phyloP scores from a whole-genome alignment of 2,329 filamentous ascomycete species.

The Shiraia sp. region DNA sequence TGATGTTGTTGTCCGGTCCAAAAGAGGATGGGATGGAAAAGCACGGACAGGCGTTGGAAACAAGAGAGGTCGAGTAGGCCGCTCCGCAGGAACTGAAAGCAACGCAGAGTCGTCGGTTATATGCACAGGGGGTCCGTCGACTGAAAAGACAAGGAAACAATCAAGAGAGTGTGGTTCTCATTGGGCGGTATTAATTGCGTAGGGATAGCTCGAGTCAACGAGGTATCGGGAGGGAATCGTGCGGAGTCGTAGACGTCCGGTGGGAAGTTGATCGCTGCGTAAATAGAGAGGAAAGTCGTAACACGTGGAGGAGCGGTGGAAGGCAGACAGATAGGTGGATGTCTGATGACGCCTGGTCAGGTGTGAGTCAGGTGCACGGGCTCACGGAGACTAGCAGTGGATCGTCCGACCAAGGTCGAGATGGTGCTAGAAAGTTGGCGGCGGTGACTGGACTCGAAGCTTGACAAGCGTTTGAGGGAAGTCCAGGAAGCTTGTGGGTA shows the following conservation, averaged over 20 bases:
- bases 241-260: slow-evolving; percentile 35
- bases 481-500: slow-evolving; percentile 23
- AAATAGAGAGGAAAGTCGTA: slow-evolving; percentile 44
- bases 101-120: slow-evolving; percentile 43
- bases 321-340: slow-evolving; percentile 28
- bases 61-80: slow-evolving; percentile 27
- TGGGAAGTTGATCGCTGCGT: slow-evolving; percentile 43
- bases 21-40: slow-evolving; percentile 20
- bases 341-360: slow-evolving; percentile 31
- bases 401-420: slow-evolving; percentile 26
- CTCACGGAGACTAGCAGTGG: slow-evolving; percentile 34
- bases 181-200: slow-evolving; percentile 47
- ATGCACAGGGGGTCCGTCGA: slow-evolving; percentile 45
- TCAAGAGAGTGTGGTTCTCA: slow-evolving; percentile 51
- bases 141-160: slow-evolving; percentile 46
- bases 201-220: slow-evolving; percentile 46
- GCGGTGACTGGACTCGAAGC: slow-evolving; percentile 25
- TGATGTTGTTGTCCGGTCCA: slow-evolving; percentile 29
- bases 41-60: slow-evolving; percentile 33
- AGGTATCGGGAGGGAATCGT: slow-evolving; percentile 34
- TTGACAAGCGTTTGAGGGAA: slow-evolving; percentile 31
- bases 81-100: slow-evolving; percentile 33
- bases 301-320: slow-evolving; percentile 41
- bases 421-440: slow-evolving; percentile 32
- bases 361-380: slow-evolving; percentile 45